Evolutionary conservation across 352 stramenopile genomes (phyloP).

Genomic region (Globisporangium polare): DNA sequence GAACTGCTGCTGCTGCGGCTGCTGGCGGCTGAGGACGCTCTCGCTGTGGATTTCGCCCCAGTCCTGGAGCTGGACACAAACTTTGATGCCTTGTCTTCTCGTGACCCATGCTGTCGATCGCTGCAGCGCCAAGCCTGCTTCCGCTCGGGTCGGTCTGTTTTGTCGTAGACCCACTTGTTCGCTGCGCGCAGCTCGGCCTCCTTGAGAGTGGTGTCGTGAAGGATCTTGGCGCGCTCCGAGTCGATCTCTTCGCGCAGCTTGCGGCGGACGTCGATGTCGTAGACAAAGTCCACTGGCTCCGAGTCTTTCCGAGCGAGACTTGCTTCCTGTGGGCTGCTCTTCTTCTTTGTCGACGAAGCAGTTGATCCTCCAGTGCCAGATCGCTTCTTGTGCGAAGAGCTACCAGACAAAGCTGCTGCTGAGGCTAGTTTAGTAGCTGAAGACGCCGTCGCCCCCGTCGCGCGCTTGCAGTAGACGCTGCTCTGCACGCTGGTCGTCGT

Average conservation of each 20-base stretch:
- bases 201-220: conserved; percentile 22
- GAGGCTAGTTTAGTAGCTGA: conserved; percentile 7
- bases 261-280: conserved; percentile 53
- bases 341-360: neutral
- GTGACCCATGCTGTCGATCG: conserved; percentile 2
- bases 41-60: neutral
- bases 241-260: conserved; percentile 59
- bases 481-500: conserved; percentile 2
- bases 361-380: neutral
- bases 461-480: conserved; percentile 30
- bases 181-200: conserved; percentile 40
- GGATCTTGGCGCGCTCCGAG: conserved; percentile 30
- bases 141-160: neutral
- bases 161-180: conserved; percentile 38
- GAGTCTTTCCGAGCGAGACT: neutral
- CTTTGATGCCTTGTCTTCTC: neutral
- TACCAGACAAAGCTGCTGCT: neutral
- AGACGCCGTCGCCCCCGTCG: conserved; percentile 14
- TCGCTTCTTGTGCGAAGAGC: conserved; percentile 2
- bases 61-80: conserved; percentile 2
- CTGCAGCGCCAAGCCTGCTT: conserved; percentile 24
- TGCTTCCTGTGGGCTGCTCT: neutral
- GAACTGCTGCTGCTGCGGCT: conserved; percentile 5
- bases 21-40: conserved; percentile 2
- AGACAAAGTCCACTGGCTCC: conserved; percentile 61